Conservation (phyloP, 345 rosid species). For the Microthlaspi erraticum region DNA sequence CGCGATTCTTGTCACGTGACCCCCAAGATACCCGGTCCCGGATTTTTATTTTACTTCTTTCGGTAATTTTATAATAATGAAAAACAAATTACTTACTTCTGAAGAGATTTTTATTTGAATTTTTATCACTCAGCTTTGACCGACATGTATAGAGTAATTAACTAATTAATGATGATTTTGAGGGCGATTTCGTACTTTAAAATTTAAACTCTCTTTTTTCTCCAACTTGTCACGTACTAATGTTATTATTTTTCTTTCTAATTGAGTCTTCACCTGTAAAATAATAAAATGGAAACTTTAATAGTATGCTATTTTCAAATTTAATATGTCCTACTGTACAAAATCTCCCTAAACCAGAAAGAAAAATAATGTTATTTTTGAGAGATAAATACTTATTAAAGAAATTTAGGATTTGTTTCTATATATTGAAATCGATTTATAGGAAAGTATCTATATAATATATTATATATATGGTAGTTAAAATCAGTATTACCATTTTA, state of each 20-base stretch:
- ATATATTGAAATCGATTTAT: neutral
- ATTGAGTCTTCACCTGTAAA: neutral
- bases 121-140: slow-evolving; percentile 41
- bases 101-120: neutral
- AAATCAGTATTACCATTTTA: slow-evolving; percentile 39
- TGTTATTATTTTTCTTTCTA: neutral
- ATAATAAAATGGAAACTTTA: neutral
- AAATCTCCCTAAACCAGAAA: neutral
- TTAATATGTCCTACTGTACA: neutral
- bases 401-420: slow-evolving; percentile 1
- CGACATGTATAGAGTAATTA: slow-evolving; percentile 26
- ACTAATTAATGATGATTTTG: slow-evolving; percentile 28
- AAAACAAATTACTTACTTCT: neutral
- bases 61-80: neutral
- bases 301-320: neutral
- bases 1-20: slow-evolving; percentile 70
- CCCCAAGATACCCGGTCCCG: slow-evolving; percentile 80
- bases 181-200: slow-evolving; percentile 27
- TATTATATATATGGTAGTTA: slow-evolving; percentile 13
- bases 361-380: neutral
- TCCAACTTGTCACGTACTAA: slow-evolving; percentile 32
- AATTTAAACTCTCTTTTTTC: neutral
- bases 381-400: neutral
- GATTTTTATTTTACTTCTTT: slow-evolving; percentile 10
- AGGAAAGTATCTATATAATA: slow-evolving; percentile 23